Percentiles rank a stretch among this genome's conserved stretches.
These are phyloP conservation scores for Cyathus striatus DNA, from an alignment of 768 basidiomycete species.

Conservation along the genomic window DNA sequence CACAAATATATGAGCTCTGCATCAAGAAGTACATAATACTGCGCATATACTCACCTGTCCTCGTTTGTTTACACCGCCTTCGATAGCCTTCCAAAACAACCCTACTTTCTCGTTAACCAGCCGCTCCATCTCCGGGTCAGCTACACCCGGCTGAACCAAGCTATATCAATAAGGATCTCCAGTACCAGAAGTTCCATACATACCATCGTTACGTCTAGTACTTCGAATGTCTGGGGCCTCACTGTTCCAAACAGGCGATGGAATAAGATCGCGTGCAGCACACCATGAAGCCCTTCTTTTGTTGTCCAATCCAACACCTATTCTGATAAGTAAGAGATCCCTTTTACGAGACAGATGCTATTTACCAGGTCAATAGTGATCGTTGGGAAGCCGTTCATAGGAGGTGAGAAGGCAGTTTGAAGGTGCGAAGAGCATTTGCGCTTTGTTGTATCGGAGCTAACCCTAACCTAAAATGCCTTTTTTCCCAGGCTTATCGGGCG, in stretches of 20 bases:
- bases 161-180: background rate
- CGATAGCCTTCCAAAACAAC: conserved; percentile 72
- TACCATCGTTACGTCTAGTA: conserved; percentile 84
- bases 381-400: conserved; percentile 25
- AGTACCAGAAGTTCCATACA: conserved; percentile 10
- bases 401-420: no score
- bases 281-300: conserved; percentile 69
- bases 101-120: conserved; percentile 76
- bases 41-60: conserved; percentile 51
- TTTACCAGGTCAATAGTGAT: conserved; percentile 48
- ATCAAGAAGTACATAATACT: background rate
- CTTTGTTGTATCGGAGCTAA: no score
- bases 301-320: conserved; percentile 72
- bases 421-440: no score
- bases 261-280: conserved; percentile 81
- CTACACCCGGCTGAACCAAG: conserved; percentile 61
- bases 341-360: background rate
- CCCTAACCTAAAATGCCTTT: no score
- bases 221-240: conserved; percentile 71
- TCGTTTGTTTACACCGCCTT: conserved; percentile 53
- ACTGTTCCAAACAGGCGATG: conserved; percentile 80
- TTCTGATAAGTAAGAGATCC: background rate
- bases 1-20: background rate
- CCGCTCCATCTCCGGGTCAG: conserved; percentile 65
- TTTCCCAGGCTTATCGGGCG: no score